phyloP scores from a whole-genome alignment of 2,329 filamentous ascomycete genomes.

The Alternaria alternata region DNA sequence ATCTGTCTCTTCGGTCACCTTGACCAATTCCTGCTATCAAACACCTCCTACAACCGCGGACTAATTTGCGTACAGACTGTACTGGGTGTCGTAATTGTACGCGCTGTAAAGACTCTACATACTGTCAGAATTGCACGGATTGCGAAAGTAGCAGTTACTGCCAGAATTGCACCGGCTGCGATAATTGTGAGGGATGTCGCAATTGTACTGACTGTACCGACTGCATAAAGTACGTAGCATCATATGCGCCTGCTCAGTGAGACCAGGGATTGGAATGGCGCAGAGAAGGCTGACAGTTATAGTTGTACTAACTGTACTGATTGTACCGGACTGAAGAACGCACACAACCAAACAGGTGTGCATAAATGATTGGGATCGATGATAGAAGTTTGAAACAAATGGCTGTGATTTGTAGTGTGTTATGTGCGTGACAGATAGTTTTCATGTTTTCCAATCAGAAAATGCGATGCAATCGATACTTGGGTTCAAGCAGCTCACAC shows the following conservation, averaged over 20 bases:
- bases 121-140: conserved; percentile 3
- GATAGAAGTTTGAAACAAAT: neutral
- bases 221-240: conserved; percentile 5
- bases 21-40: neutral
- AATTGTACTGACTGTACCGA: conserved; percentile 8
- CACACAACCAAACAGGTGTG: conserved; percentile 12
- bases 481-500: neutral
- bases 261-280: neutral
- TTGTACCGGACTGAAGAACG: conserved; percentile 15
- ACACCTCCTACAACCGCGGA: neutral
- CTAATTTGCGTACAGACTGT: conserved; percentile 6
- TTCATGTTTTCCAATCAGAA: neutral
- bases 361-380: conserved; percentile 5
- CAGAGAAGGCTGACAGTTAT: neutral
- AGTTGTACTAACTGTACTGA: conserved; percentile 17
- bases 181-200: conserved; percentile 2
- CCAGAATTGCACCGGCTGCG: conserved; percentile 9
- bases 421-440: neutral
- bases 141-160: conserved; percentile 2
- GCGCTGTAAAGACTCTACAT: conserved; percentile 1
- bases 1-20: neutral
- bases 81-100: conserved; percentile 6
- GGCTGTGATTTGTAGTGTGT: neutral
- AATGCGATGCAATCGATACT: neutral
- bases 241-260: neutral